A percentile compares a stretch with the other conserved stretches of the same genome.
Conservation (phyloP, 2,329 filamentous ascomycete species). For the Xylariaceae sp. region DNA sequence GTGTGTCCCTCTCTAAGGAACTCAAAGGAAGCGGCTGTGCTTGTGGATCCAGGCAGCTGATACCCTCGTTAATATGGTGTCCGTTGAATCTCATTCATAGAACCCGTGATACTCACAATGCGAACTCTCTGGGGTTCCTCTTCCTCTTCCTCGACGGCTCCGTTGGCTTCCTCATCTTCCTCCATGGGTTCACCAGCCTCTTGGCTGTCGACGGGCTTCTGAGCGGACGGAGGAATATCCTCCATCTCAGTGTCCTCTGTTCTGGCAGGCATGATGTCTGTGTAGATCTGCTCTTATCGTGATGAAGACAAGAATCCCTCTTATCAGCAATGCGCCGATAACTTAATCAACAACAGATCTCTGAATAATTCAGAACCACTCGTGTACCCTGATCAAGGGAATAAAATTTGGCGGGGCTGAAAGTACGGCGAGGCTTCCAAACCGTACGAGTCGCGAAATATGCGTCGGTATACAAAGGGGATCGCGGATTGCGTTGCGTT, state of each 20-base stretch:
- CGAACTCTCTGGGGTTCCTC: constrained; percentile 54
- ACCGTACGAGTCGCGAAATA: too few species aligned
- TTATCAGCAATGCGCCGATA: too few species aligned
- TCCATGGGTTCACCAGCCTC: constrained; percentile 31
- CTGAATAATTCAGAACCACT: too few species aligned
- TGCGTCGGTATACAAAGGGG: too few species aligned
- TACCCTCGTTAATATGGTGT: constrained; percentile 9
- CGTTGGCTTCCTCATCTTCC: constrained; percentile 30
- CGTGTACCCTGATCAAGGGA: too few species aligned
- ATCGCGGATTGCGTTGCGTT: too few species aligned
- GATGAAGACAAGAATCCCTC: too few species aligned
- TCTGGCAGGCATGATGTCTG: constrained; percentile 23
- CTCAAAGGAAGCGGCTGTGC: constrained; percentile 90
- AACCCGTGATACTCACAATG: constrained; percentile 44
- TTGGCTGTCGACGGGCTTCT: constrained; percentile 38
- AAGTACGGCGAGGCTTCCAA: too few species aligned
- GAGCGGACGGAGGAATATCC: constrained; percentile 31
- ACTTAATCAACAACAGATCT: too few species aligned
- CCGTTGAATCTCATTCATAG: constrained; percentile 2
- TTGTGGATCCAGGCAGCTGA: constrained; percentile 77
- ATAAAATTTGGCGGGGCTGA: too few species aligned
- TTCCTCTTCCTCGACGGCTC: constrained; percentile 42
- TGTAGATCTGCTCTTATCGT: background rate
- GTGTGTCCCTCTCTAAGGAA: constrained; percentile 94
- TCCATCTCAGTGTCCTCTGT: constrained; percentile 31